phyloP scores from a whole-genome alignment of 2,329 filamentous ascomycete species.

The Fusarium sublunatum region DNA sequence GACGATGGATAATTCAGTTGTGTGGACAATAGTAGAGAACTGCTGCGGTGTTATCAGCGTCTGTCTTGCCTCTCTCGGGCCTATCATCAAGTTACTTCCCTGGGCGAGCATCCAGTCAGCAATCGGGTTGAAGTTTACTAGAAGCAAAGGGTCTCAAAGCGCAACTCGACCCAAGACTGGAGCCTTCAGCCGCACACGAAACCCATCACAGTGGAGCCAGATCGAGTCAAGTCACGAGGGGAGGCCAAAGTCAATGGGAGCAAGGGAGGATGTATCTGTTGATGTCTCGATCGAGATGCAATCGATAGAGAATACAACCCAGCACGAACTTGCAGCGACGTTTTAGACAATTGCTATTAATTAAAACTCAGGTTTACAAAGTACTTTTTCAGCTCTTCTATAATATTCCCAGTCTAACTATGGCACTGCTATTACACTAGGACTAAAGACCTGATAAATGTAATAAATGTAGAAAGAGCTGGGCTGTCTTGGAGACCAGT shows the following conservation, averaged over 20 bases:
- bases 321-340: background rate
- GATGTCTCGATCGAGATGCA: constrained; percentile 10
- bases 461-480: no score
- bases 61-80: constrained; percentile 1
- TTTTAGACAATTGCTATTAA: no score
- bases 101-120: background rate
- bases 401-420: no score
- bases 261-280: no score
- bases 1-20: background rate
- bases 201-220: constrained; percentile 6
- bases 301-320: background rate
- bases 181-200: background rate
- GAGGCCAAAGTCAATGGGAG: background rate
- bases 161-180: background rate
- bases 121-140: background rate
- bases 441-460: no score
- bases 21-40: constrained; percentile 4
- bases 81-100: background rate
- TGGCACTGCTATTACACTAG: no score
- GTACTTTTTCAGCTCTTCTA: no score
- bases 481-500: no score
- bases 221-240: background rate
- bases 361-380: no score
- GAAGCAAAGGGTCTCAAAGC: no score
- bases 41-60: constrained; percentile 5